Evolutionary conservation across 345 rosid genomes (phyloP).

Genomic region (Noccaea bulbosa): DNA sequence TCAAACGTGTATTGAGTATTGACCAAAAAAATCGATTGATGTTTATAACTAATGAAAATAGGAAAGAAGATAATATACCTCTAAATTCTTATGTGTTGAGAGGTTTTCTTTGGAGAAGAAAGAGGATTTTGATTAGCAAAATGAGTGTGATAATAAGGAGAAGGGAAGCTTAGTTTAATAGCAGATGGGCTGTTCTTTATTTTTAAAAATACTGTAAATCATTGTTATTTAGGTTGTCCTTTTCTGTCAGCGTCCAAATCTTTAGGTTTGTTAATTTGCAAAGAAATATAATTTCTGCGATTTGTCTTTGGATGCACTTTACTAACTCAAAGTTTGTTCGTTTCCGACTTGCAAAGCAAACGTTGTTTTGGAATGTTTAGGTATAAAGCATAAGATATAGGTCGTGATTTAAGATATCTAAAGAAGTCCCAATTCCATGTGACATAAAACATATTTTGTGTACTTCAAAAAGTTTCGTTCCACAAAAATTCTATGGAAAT

Average conservation of each 20-base stretch:
- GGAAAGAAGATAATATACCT: conserved; percentile 12
- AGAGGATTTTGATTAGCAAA: conserved; percentile 23
- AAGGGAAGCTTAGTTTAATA: conserved; percentile 3
- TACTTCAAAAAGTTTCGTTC: background rate
- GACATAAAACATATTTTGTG: background rate
- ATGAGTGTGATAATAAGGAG: conserved; percentile 23
- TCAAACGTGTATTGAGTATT: no score
- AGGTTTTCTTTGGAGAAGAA: conserved; percentile 32
- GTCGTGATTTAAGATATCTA: conserved; percentile 25
- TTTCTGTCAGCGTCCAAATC: conserved; percentile 7
- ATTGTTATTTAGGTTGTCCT: conserved; percentile 27
- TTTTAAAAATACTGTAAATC: background rate
- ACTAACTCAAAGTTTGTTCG: conserved; percentile 35
- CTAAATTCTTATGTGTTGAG: conserved; percentile 9
- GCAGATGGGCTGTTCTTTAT: conserved; percentile 9
- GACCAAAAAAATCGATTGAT: background rate
- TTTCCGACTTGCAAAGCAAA: conserved; percentile 44
- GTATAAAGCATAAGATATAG: conserved; percentile 26
- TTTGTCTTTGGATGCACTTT: conserved; percentile 16
- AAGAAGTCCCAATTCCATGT: conserved; percentile 20
- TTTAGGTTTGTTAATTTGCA: conserved; percentile 20
- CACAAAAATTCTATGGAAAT: conserved; percentile 2
- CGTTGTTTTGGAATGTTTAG: conserved; percentile 32
- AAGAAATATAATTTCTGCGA: background rate
- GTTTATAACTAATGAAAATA: background rate